Evolutionary conservation across 495 filamentous ascomycete genomes (phyloP).

Genomic region (Aspergillus baeticus): DNA sequence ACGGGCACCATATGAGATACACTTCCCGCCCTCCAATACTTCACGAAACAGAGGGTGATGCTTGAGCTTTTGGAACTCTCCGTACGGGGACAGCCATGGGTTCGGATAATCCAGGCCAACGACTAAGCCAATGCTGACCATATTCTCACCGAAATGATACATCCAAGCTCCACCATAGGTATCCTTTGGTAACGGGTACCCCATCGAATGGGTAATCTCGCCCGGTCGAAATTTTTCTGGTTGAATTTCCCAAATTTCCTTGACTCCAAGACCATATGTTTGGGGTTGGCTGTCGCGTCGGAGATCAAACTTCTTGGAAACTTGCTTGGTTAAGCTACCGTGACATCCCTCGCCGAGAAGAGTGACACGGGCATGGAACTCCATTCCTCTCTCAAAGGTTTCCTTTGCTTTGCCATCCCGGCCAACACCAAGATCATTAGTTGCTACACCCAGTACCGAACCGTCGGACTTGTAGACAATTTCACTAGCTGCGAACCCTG

Average conservation of each 20-base stretch:
- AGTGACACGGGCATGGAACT: slow-evolving; percentile 92
- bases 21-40: slow-evolving; percentile 89
- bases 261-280: slow-evolving; percentile 91
- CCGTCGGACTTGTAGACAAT: slow-evolving; percentile 85
- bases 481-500: slow-evolving; percentile 93
- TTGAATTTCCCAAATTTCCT: slow-evolving; percentile 96
- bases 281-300: slow-evolving; percentile 86
- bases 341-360: slow-evolving; percentile 97
- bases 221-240: slow-evolving; percentile 91
- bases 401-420: slow-evolving; percentile 83
- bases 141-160: slow-evolving; percentile 98
- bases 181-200: slow-evolving; percentile 83
- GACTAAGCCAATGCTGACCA: slow-evolving; percentile 91
- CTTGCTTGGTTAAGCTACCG: slow-evolving; percentile 92
- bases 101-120: slow-evolving; percentile 95
- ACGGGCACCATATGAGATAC: slow-evolving; percentile 93
- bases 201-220: slow-evolving; percentile 86
- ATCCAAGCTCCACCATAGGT: slow-evolving; percentile 97
- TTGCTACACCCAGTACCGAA: slow-evolving; percentile 90
- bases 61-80: slow-evolving; percentile 98
- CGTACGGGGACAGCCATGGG: slow-evolving; percentile 93
- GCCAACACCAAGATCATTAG: slow-evolving; percentile 86
- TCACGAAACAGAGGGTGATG: slow-evolving; percentile 86
- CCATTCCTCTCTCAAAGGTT: slow-evolving; percentile 95
- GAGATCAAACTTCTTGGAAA: slow-evolving; percentile 92